phyloP scores from a whole-genome alignment of 2,329 filamentous ascomycete species.

The Pseudogymnoascus sp. region DNA sequence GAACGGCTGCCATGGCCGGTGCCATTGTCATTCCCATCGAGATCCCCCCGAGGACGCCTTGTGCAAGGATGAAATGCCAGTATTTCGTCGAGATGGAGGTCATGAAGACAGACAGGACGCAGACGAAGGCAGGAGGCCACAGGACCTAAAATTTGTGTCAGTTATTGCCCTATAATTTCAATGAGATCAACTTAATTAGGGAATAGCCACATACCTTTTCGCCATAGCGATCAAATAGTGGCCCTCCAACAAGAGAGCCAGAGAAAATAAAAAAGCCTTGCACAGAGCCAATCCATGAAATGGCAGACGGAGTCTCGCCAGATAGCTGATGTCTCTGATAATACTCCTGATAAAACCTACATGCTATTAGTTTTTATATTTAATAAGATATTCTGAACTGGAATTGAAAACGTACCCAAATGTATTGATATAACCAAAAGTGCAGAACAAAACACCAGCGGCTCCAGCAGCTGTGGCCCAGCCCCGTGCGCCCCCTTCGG shows the following conservation, averaged over 20 bases:
- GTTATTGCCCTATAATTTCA: conserved; percentile 14
- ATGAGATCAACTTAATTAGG: not conserved
- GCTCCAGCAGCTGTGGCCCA: conserved; percentile 47
- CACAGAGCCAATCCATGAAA: conserved; percentile 55
- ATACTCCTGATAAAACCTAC: conserved; percentile 51
- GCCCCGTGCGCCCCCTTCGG: conserved; percentile 51
- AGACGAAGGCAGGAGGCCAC: conserved; percentile 44
- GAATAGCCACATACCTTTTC: conserved; percentile 35
- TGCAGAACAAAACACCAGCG: conserved; percentile 39
- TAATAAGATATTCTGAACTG: not conserved
- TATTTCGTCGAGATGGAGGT: conserved; percentile 49
- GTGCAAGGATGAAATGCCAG: conserved; percentile 47
- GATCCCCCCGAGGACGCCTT: conserved; percentile 41
- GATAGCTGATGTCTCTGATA: conserved; percentile 45
- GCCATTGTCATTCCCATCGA: conserved; percentile 43
- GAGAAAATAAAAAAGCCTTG: conserved; percentile 46
- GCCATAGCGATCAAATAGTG: conserved; percentile 57
- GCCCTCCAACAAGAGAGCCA: conserved; percentile 50
- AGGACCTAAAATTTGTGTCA: conserved; percentile 36
- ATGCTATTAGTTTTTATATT: not conserved
- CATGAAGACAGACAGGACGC: conserved; percentile 61
- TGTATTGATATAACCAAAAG: conserved; percentile 45
- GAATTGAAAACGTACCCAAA: conserved; percentile 33
- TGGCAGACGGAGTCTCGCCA: conserved; percentile 43
- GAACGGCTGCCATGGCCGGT: conserved; percentile 35